Percentiles rank a stretch among this genome's conserved stretches.
phyloP scores from a whole-genome alignment of 1,139 yeast species.

The Saccharomycopsis hybrid region DNA sequence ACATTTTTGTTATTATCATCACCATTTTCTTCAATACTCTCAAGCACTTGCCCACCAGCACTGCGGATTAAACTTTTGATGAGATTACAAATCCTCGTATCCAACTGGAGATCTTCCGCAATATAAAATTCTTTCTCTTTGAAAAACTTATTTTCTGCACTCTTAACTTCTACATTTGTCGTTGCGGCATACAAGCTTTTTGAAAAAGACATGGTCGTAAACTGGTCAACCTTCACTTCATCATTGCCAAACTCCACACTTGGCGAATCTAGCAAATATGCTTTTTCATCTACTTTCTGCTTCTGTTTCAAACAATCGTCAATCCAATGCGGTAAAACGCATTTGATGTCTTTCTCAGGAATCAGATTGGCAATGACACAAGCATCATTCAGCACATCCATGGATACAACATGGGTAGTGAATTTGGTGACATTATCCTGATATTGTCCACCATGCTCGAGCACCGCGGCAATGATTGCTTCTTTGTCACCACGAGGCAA shows the following conservation, averaged over 20 bases:
- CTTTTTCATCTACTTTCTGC: slow-evolving; percentile 3
- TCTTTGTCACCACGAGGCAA: slow-evolving; percentile 8
- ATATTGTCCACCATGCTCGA: slow-evolving; percentile 37
- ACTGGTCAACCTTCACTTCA: background rate
- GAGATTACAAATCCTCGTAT: background rate
- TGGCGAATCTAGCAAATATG: slow-evolving; percentile 7
- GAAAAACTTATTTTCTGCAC: background rate
- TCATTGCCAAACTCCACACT: background rate
- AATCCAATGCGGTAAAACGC: slow-evolving; percentile 42
- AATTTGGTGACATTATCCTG: slow-evolving; percentile 38
- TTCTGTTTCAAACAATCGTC: slow-evolving; percentile 35
- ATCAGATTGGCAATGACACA: slow-evolving; percentile 23
- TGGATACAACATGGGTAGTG: slow-evolving; percentile 43
- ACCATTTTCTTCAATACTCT: background rate
- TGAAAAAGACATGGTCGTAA: background rate
- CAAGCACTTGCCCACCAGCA: slow-evolving; percentile 10
- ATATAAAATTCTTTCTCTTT: slow-evolving; percentile 11
- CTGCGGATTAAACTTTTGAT: slow-evolving; percentile 1
- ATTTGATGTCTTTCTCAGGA: slow-evolving; percentile 32
- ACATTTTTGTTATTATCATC: no score
- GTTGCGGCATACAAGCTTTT: background rate
- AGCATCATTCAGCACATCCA: slow-evolving; percentile 26
- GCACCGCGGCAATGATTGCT: slow-evolving; percentile 4
- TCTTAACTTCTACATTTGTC: background rate
- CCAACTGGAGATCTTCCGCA: slow-evolving; percentile 8